Evolutionary conservation across 768 basidiomycete species (phyloP).

Genomic region (Hortiboletus flavorubellus): DNA sequence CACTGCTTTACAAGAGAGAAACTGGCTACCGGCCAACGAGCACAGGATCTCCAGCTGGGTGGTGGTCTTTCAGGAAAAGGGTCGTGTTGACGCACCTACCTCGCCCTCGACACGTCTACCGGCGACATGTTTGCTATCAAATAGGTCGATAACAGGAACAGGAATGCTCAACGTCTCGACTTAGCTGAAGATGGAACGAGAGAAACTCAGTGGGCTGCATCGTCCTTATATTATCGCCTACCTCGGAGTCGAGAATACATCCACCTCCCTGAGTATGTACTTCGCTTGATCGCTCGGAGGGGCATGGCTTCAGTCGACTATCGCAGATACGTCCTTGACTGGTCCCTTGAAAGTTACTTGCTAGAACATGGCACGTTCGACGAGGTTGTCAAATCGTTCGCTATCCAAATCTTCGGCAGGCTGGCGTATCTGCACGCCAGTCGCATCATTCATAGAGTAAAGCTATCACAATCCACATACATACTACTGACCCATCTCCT

Average conservation of each 20-base stretch:
- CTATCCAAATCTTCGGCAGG: conserved; percentile 80
- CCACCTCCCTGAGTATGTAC: conserved; percentile 81
- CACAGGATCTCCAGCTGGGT: conserved; percentile 86
- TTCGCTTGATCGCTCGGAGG: conserved; percentile 29
- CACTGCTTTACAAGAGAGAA: not conserved
- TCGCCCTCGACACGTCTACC: conserved; percentile 88
- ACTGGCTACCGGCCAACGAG: not conserved
- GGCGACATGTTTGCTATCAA: conserved; percentile 98
- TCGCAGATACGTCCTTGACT: conserved; percentile 89
- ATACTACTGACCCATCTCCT: not conserved
- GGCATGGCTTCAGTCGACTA: not conserved
- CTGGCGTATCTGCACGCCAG: conserved; percentile 87
- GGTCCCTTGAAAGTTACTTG: conserved; percentile 82
- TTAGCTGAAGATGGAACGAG: conserved; percentile 90
- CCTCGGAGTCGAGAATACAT: conserved; percentile 86
- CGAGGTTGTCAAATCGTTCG: conserved; percentile 85
- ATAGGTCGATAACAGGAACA: conserved; percentile 71
- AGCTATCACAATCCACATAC: conserved; percentile 19
- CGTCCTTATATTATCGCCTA: conserved; percentile 96
- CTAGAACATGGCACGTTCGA: conserved; percentile 86
- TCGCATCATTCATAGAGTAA: conserved; percentile 84
- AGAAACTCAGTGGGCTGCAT: conserved; percentile 88
- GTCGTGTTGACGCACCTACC: conserved; percentile 90
- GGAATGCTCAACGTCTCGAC: conserved; percentile 69
- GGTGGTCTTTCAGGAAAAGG: conserved; percentile 93